A percentile compares a stretch with the other conserved stretches of the same genome.
phyloP scores from a whole-genome alignment of 768 basidiomycete species.

The Leccinum boreale region DNA sequence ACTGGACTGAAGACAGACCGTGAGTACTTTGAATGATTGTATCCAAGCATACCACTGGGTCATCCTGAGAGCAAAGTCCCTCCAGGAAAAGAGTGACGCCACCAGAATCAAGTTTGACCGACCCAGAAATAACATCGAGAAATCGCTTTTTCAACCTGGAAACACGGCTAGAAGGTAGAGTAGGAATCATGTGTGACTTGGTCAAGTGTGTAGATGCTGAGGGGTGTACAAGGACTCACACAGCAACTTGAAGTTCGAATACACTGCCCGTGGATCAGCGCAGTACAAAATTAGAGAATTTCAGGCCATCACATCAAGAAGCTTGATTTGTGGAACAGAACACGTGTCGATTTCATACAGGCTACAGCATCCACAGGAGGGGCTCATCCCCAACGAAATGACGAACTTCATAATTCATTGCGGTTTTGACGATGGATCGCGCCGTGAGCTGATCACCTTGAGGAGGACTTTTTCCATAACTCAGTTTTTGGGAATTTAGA shows the following conservation, averaged over 20 bases:
- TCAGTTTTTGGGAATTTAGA: not conserved
- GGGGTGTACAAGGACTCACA: not conserved
- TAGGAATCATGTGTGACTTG: constrained; percentile 1
- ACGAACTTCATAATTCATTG: no score
- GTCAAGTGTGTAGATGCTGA: not conserved
- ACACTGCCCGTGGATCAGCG: not conserved
- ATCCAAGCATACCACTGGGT: constrained; percentile 36
- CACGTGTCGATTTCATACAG: not conserved
- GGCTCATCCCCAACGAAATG: not conserved
- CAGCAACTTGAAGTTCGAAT: not conserved
- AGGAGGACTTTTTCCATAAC: not conserved
- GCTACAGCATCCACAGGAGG: not conserved
- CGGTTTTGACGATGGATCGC: not conserved
- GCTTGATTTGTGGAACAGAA: not conserved
- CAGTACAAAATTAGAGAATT: not conserved
- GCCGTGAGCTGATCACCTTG: not conserved
- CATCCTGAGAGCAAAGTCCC: constrained; percentile 41
- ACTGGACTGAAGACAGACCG: constrained; percentile 39
- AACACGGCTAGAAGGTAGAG: constrained; percentile 1
- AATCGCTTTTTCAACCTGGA: constrained; percentile 34
- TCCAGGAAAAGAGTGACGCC: constrained; percentile 39
- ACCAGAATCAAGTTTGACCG: constrained; percentile 21
- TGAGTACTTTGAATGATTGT: constrained; percentile 34
- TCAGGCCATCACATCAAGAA: not conserved
- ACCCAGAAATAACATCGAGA: constrained; percentile 30